Base-by-base conservation (phyloP, 805 yeast species). In the Maudiozyma bulderi region DNA sequence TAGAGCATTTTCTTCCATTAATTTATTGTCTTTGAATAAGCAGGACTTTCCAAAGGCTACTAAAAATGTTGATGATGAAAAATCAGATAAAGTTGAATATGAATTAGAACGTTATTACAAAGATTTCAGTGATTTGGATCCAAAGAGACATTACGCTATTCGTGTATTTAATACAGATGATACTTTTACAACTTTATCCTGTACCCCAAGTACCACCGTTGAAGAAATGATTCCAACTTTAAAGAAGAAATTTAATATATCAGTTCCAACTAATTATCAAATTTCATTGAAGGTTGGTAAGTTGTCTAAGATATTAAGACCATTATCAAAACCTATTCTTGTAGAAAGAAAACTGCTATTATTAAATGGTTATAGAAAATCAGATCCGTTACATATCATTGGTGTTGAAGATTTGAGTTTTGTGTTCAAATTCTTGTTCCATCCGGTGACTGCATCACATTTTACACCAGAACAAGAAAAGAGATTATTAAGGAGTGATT, bases 401-500 rank as follows among this genome's bases (percentile, higher is more conserved):
- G 96, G 95, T 33, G 74, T 95, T 52, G 89, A 85, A 49, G 97
- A 90, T 65, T 66, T 89, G 52, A 81, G 89, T 45, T 87, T 81
- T 58, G 72, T 90, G 41, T 86, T 89, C 67, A 85, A 87, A 55
- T 88, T 90, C 62, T 81, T 83, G 32, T 76, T 86, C 46, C 83
- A 81, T 52, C 78, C 78, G 43, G 78, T 81, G 35, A 76, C 77
- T 15, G 70, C 84, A 35, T 74, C 84, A 45, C 80, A 76, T 49
- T 69, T 81, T 51, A 75, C 81, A 15, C 76, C 76, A n/a, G 84
- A 80, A 48, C 88, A 84, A 58, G 91, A 85, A 55, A 76, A 77
- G n/a, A 68, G 76, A 51, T 73, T 84, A 47, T 70, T 80, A 42
- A 61, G 65, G 48, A 61, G 68, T 48, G 86, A 85, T 63, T 82